These are phyloP conservation scores for Xylariaceae sp. DNA, from an alignment of 2,329 filamentous ascomycete species.

Conservation along the genomic window DNA sequence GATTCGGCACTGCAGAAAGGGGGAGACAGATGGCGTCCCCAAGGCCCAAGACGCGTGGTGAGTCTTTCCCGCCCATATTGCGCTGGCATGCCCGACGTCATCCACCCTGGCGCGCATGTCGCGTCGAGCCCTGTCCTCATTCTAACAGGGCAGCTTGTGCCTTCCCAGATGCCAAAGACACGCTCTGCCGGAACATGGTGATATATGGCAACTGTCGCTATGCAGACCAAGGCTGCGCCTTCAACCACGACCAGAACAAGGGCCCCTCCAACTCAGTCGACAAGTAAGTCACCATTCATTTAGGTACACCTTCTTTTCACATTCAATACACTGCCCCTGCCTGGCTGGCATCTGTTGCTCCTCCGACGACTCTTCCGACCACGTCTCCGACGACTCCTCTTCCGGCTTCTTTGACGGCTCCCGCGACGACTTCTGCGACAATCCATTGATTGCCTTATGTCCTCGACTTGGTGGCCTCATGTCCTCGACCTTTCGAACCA, in stretches of 20 bases:
- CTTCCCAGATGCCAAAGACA: constrained; percentile 70
- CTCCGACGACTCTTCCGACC: background rate
- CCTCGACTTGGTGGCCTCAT: too few relatives aligned
- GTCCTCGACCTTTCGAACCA: too few relatives aligned
- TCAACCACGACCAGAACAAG: constrained; percentile 76
- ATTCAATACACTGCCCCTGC: background rate
- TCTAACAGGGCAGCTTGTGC: constrained; percentile 11
- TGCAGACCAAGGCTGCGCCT: constrained; percentile 84
- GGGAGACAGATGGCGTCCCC: constrained; percentile 28
- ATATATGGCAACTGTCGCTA: constrained; percentile 92
- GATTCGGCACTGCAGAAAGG: constrained; percentile 23
- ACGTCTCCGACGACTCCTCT: too few relatives aligned
- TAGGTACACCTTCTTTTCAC: background rate
- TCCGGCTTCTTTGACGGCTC: too few relatives aligned
- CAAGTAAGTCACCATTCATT: constrained; percentile 19
- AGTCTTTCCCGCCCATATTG: constrained; percentile 11
- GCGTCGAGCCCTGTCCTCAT: too few relatives aligned
- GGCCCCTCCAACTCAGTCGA: constrained; percentile 30
- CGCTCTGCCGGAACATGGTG: constrained; percentile 82
- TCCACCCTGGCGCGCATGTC: too few relatives aligned
- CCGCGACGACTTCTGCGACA: too few relatives aligned
- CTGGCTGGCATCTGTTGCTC: constrained; percentile 9
- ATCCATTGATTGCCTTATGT: too few relatives aligned
- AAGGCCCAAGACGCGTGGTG: constrained; percentile 29
- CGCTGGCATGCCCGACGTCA: too few relatives aligned